These are phyloP conservation scores for Neurospora terricola DNA, from an alignment of 495 filamentous ascomycete genomes.

Conservation along the genomic window DNA sequence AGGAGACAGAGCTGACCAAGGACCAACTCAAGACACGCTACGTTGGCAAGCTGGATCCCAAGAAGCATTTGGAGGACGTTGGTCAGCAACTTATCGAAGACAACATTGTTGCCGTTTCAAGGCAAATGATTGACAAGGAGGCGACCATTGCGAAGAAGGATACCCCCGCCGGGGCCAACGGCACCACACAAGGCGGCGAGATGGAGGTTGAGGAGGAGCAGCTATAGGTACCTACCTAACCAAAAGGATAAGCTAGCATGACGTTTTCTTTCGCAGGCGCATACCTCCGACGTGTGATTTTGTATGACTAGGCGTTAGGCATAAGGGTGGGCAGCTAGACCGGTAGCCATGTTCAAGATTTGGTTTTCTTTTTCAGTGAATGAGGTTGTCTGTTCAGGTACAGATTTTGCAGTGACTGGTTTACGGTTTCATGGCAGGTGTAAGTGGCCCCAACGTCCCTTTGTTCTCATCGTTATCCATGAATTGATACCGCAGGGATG, in stretches of 20 bases:
- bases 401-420: not conserved
- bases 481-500: not conserved
- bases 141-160: slow-evolving; percentile 57
- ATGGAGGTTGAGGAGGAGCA: slow-evolving; percentile 46
- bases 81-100: slow-evolving; percentile 95
- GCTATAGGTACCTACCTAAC: slow-evolving; percentile 15
- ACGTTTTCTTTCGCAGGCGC: not conserved
- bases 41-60: slow-evolving; percentile 95
- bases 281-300: not conserved
- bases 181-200: slow-evolving; percentile 42
- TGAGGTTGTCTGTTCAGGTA: not conserved
- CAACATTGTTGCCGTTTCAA: slow-evolving; percentile 92
- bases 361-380: slow-evolving; percentile 3
- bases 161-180: slow-evolving; percentile 31
- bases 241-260: not conserved
- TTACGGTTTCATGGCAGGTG: not conserved
- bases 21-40: slow-evolving; percentile 98
- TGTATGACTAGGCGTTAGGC: slow-evolving; percentile 29
- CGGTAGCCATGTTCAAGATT: slow-evolving; percentile 11
- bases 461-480: not conserved
- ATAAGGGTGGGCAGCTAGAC: slow-evolving; percentile 14
- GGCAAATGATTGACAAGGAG: slow-evolving; percentile 99
- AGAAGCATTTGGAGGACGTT: slow-evolving; percentile 97
- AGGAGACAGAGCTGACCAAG: slow-evolving; percentile 93
- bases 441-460: not conserved